phyloP scores from a whole-genome alignment of 371 early-diverging fungal genomes.

The Rhizopus microsporus region DNA sequence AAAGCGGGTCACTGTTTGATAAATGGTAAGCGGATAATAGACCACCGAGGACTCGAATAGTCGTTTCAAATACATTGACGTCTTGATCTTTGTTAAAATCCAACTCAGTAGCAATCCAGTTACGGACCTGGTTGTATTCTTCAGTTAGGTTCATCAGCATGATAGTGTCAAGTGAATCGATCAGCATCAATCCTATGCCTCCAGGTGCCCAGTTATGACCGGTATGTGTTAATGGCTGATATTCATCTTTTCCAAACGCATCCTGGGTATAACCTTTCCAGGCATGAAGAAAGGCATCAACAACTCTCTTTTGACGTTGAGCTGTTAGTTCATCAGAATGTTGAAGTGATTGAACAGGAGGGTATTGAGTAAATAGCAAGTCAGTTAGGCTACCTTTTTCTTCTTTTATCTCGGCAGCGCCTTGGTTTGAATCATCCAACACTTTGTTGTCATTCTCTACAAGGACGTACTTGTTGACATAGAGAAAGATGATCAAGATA shows the following conservation, averaged over 20 bases:
- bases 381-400: neutral
- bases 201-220: conserved; percentile 55
- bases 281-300: conserved; percentile 64
- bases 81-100: conserved; percentile 70
- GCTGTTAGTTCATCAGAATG: conserved; percentile 24
- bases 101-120: conserved; percentile 61
- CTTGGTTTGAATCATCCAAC: no score
- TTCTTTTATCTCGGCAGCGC: neutral
- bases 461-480: neutral
- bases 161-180: conserved; percentile 87
- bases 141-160: conserved; percentile 75
- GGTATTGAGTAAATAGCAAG: conserved; percentile 32
- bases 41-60: conserved; percentile 91
- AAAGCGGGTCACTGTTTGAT: conserved; percentile 61
- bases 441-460: neutral
- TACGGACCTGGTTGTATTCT: conserved; percentile 71
- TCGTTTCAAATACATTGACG: conserved; percentile 92
- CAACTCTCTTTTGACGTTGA: conserved; percentile 48
- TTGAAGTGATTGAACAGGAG: conserved; percentile 19
- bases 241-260: conserved; percentile 86
- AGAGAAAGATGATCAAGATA: neutral
- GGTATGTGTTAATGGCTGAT: conserved; percentile 67
- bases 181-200: conserved; percentile 77
- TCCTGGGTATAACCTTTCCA: conserved; percentile 80
- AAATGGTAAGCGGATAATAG: conserved; percentile 82